A percentile compares a stretch with the other conserved stretches of the same genome.
phyloP scores from a whole-genome alignment of 805 yeast genomes.

The Candida oleophila region DNA sequence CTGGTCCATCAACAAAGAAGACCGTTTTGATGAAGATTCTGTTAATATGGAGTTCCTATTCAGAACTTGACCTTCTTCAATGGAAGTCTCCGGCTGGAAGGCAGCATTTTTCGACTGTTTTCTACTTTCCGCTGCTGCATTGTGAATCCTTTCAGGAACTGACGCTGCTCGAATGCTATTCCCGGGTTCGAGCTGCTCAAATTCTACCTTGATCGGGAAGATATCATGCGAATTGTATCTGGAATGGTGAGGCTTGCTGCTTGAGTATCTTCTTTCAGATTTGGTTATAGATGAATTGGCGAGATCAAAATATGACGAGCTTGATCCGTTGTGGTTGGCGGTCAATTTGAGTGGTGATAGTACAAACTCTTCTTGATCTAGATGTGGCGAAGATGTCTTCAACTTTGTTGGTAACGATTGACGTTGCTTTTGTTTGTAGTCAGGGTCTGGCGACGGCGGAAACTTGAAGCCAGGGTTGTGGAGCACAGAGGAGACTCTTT shows the following conservation, averaged over 20 bases:
- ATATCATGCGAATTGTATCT: conserved; percentile 44
- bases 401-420: conserved; percentile 36
- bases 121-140: conserved; percentile 9
- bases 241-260: conserved; percentile 32
- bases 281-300: conserved; percentile 12
- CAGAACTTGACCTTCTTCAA: conserved; percentile 16
- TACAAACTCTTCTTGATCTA: conserved; percentile 32
- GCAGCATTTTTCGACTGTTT: conserved; percentile 22
- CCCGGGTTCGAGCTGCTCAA: conserved; percentile 22
- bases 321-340: conserved; percentile 11
- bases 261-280: conserved; percentile 24
- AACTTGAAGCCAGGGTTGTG: conserved; percentile 23
- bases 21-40: conserved; percentile 30
- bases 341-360: conserved; percentile 43
- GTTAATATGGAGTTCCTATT: conserved; percentile 14
- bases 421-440: conserved; percentile 18
- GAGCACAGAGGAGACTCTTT: neutral
- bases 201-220: conserved; percentile 43
- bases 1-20: conserved; percentile 25
- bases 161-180: conserved; percentile 21
- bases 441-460: conserved; percentile 14
- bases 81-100: conserved; percentile 24
- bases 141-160: conserved; percentile 24
- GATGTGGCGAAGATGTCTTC: conserved; percentile 16
- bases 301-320: conserved; percentile 17